These are phyloP conservation scores for Podila horticola DNA, from an alignment of 192 early-diverging fungal genomes.

Conservation along the genomic window DNA sequence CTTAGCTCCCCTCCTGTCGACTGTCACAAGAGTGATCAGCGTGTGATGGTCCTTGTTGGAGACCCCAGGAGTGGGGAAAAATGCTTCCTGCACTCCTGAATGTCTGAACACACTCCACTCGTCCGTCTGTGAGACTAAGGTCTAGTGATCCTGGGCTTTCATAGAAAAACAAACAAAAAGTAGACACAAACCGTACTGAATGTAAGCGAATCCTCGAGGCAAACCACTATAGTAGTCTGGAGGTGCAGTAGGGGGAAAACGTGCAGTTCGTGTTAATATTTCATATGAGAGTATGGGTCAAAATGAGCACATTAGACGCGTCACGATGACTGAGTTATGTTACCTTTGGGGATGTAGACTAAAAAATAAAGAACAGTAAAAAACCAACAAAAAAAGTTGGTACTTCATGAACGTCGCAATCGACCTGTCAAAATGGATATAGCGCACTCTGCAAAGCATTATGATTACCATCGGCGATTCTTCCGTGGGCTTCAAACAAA, in stretches of 20 bases:
- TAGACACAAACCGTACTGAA: slow-evolving; percentile 32
- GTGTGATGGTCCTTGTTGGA: too few species aligned
- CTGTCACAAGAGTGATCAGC: too few species aligned
- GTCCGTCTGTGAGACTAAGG: not conserved
- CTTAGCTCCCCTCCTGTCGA: too few species aligned
- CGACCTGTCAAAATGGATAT: not conserved
- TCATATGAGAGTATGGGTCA: too few species aligned
- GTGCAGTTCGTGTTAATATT: too few species aligned
- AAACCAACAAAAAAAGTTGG: not conserved
- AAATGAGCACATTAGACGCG: too few species aligned
- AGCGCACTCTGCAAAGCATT: not conserved
- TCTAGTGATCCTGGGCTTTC: not conserved
- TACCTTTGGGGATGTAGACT: slow-evolving; percentile 54
- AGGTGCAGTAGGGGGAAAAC: not conserved
- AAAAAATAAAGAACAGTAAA: not conserved
- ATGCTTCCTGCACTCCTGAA: too few species aligned
- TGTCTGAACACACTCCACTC: not conserved
- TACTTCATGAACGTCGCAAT: not conserved
- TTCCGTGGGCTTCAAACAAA: slow-evolving; percentile 39
- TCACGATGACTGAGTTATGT: not conserved
- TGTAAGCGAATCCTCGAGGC: slow-evolving; percentile 44
- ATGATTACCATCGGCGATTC: slow-evolving; percentile 39
- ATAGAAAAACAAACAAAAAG: not conserved
- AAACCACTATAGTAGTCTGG: slow-evolving; percentile 46
- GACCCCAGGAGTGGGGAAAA: too few species aligned